These are phyloP conservation scores for Amaranthus cruentus DNA, from an alignment of 148 eudicot species.

Conservation along the genomic window DNA sequence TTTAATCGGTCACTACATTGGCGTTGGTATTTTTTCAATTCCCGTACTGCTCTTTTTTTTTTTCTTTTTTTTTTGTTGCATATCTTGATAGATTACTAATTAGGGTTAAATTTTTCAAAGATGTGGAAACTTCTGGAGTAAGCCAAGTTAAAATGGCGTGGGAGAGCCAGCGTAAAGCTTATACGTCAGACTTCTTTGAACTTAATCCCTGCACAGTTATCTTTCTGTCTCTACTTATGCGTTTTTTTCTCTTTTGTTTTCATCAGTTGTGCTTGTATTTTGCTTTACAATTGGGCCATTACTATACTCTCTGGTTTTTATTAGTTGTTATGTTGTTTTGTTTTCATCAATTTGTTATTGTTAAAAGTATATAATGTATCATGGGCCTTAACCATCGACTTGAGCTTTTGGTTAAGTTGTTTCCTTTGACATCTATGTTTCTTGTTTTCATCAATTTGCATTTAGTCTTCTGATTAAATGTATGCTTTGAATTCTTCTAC, in stretches of 20 bases:
- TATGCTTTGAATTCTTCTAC: no score
- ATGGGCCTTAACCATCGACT: no score
- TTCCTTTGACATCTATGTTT: no score
- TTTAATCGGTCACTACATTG: constrained; percentile 79
- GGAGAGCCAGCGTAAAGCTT: constrained; percentile 80
- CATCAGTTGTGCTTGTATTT: not conserved
- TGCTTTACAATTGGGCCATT: no score
- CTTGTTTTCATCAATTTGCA: no score
- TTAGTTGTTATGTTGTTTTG: not conserved
- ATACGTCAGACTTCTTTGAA: constrained; percentile 65
- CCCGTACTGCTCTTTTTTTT: not conserved
- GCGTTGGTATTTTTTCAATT: constrained; percentile 52
- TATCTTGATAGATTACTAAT: not conserved
- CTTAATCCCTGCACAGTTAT: constrained; percentile 80
- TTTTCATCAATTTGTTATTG: not conserved
- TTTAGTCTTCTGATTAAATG: no score
- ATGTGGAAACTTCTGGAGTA: constrained; percentile 67
- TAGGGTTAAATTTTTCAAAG: constrained; percentile 25
- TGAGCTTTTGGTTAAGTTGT: no score
- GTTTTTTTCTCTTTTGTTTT: not conserved
- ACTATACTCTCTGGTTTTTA: no score
- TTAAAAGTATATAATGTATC: no score
- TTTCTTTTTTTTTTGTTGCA: not conserved
- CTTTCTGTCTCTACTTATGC: not conserved
- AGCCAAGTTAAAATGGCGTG: constrained; percentile 67